Percentiles rank a stretch among this genome's conserved stretches.
phyloP scores from a whole-genome alignment of 208 protist species.

The Naegleria lovaniensis region DNA sequence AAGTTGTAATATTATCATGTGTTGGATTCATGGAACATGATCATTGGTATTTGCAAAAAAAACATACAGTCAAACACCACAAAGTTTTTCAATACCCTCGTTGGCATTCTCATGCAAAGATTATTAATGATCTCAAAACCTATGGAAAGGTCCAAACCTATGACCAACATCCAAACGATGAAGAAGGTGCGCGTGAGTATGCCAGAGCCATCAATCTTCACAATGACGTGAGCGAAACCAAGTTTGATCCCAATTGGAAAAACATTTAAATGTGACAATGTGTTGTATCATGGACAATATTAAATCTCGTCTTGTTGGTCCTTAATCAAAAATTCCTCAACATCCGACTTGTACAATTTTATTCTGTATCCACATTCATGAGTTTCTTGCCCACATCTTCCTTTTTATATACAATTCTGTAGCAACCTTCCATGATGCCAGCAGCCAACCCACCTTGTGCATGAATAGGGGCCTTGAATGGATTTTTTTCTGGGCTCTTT shows the following conservation, averaged over 20 bases:
- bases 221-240: background rate
- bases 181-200: background rate
- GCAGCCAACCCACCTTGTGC: background rate
- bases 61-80: slow-evolving; percentile 1
- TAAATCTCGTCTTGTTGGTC: too few species aligned
- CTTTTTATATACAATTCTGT: background rate
- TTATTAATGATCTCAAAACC: background rate
- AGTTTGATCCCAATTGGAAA: slow-evolving; percentile 1
- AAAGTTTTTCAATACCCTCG: background rate
- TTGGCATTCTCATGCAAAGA: background rate
- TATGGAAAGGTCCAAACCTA: slow-evolving; percentile 11
- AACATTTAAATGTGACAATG: background rate
- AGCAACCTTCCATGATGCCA: background rate
- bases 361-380: background rate
- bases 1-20: background rate
- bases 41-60: too few species aligned
- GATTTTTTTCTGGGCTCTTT: background rate
- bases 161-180: background rate
- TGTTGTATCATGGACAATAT: too few species aligned
- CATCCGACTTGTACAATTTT: background rate
- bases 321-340: too few species aligned
- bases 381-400: background rate
- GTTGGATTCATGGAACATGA: too few species aligned
- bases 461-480: background rate
- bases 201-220: background rate